Percentiles rank a stretch among this genome's conserved stretches.
Conservation (phyloP, 768 basidiomycete species). For the Termitomyces sp. region DNA sequence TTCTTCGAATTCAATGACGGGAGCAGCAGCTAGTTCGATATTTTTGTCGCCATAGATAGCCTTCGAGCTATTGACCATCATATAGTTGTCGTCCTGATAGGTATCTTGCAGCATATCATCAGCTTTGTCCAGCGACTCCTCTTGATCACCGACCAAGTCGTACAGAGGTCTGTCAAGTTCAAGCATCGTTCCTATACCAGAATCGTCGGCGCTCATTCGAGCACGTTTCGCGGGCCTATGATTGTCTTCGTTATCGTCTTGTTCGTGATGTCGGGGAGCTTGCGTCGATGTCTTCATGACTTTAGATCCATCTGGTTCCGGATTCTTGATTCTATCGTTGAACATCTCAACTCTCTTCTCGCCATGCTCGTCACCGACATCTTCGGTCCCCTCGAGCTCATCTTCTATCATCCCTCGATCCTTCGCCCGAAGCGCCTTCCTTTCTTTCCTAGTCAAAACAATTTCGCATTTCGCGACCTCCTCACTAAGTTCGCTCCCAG, state of each 20-base stretch:
- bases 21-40: not conserved
- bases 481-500: constrained; percentile 2
- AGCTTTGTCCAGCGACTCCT: not conserved
- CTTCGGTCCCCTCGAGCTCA: constrained; percentile 1
- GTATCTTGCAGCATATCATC: not conserved
- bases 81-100: not conserved
- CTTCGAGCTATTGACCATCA: not conserved
- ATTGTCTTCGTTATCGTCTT: not conserved
- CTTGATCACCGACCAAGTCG: constrained; percentile 1
- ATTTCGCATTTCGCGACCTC: constrained; percentile 22
- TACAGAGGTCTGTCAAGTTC: constrained; percentile 1
- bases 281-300: not conserved
- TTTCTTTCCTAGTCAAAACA: constrained; percentile 37
- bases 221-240: constrained; percentile 13
- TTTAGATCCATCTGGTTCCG: not conserved
- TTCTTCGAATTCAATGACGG: not conserved
- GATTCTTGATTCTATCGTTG: not conserved
- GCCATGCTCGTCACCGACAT: not conserved
- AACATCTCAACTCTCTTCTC: not conserved
- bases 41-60: not conserved
- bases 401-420: constrained; percentile 4
- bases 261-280: not conserved
- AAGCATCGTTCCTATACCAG: constrained; percentile 16
- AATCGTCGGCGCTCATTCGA: constrained; percentile 16
- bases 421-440: constrained; percentile 16